phyloP scores from a whole-genome alignment of 495 filamentous ascomycete species.

The Aspergillus carlsbadensis region DNA sequence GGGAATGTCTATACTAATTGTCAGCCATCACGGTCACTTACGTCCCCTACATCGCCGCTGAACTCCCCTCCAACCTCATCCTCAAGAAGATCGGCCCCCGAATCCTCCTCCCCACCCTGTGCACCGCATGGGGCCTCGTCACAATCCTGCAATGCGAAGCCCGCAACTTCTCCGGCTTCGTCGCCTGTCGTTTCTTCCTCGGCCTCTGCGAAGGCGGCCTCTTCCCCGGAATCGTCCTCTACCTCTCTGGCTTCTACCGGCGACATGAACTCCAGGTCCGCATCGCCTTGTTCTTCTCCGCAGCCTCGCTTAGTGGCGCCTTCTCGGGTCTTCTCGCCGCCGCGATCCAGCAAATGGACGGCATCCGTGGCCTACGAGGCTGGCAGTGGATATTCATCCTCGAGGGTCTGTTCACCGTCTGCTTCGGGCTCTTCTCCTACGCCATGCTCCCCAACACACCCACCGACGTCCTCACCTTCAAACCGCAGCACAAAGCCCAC shows the following conservation, averaged over 20 bases:
- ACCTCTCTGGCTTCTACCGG: slow-evolving; percentile 16
- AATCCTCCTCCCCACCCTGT: slow-evolving; percentile 13
- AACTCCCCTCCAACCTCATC: slow-evolving; percentile 16
- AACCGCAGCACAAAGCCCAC: background rate
- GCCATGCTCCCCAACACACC: slow-evolving; percentile 7
- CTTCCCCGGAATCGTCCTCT: slow-evolving; percentile 12
- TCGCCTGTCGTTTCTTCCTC: slow-evolving; percentile 13
- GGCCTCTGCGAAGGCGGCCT: slow-evolving; percentile 12
- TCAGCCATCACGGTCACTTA: slow-evolving; percentile 16
- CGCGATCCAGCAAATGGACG: slow-evolving; percentile 14
- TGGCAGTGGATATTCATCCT: slow-evolving; percentile 19
- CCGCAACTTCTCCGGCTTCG: slow-evolving; percentile 9
- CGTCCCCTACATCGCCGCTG: slow-evolving; percentile 13
- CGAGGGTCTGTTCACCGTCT: slow-evolving; percentile 15
- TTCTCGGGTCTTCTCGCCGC: slow-evolving; percentile 14
- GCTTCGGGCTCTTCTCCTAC: slow-evolving; percentile 13
- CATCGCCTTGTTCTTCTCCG: slow-evolving; percentile 16
- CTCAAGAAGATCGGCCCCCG: slow-evolving; percentile 15
- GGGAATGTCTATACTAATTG: background rate
- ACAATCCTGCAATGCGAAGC: slow-evolving; percentile 12
- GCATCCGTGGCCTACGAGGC: slow-evolving; percentile 10
- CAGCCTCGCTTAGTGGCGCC: slow-evolving; percentile 12
- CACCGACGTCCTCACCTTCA: background rate
- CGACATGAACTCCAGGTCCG: slow-evolving; percentile 13
- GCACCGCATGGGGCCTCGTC: slow-evolving; percentile 11